These are phyloP conservation scores for Volvariella surrecta DNA, from an alignment of 1,284 basidiomycete species.

Conservation along the genomic window DNA sequence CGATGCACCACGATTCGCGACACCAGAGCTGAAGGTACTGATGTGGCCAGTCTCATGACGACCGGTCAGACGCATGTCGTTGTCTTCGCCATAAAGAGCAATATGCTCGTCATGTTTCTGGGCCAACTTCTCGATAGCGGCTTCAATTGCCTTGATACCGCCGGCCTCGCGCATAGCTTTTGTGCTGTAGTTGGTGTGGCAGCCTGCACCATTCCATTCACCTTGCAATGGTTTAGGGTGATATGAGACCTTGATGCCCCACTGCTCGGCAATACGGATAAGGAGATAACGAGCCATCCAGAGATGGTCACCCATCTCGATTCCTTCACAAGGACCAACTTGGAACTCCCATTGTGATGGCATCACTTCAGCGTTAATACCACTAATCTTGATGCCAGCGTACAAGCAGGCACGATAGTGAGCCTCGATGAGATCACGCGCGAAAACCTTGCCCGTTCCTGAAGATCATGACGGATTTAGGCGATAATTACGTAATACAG, in stretches of 20 bases:
- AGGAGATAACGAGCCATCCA: constrained; percentile 96
- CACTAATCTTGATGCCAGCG: constrained; percentile 95
- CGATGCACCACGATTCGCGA: constrained; percentile 97
- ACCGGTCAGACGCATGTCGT: constrained; percentile 89
- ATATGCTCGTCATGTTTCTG: constrained; percentile 88
- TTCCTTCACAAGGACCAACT: constrained; percentile 96
- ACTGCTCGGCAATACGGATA: constrained; percentile 93
- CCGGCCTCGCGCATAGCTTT: constrained; percentile 87
- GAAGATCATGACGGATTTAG: constrained; percentile 8
- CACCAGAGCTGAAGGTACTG: constrained; percentile 86
- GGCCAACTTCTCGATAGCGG: constrained; percentile 85
- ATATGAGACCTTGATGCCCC: constrained; percentile 97
- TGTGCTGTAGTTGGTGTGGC: constrained; percentile 93
- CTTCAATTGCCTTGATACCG: constrained; percentile 92
- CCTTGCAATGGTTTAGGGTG: constrained; percentile 98
- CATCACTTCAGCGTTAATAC: constrained; percentile 99
- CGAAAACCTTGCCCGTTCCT: constrained; percentile 96
- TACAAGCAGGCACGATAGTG: constrained; percentile 98
- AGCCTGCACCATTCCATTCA: constrained; percentile 99
- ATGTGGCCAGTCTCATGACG: constrained; percentile 98
- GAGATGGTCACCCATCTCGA: constrained; percentile 97
- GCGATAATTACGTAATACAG: neutral
- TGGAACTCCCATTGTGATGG: constrained; percentile 99
- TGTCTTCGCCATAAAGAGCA: constrained; percentile 95
- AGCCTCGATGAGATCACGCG: constrained; percentile 97